phyloP scores from a whole-genome alignment of 805 yeast species.

The Ogataea philodendri region DNA sequence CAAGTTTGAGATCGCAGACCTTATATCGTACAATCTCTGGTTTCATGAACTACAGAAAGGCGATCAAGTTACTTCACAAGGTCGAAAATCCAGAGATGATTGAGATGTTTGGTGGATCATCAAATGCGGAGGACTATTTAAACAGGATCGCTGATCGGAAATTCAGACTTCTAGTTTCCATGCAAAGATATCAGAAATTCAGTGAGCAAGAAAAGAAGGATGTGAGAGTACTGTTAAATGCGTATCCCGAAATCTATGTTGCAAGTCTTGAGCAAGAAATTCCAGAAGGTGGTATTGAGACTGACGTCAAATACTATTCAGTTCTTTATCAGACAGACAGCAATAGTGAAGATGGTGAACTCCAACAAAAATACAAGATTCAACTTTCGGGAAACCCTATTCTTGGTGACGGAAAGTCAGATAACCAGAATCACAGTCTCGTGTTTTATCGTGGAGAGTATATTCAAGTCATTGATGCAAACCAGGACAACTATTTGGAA shows the following conservation, averaged over 20 bases:
- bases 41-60: slow-evolving; percentile 73
- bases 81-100: slow-evolving; percentile 61
- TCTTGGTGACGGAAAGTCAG: slow-evolving; percentile 94
- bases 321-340: slow-evolving; percentile 65
- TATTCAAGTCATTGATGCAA: slow-evolving; percentile 92
- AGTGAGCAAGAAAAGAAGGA: slow-evolving; percentile 63
- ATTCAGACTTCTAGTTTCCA: slow-evolving; percentile 76
- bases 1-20: slow-evolving; percentile 80
- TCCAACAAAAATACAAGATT: slow-evolving; percentile 54
- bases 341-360: slow-evolving; percentile 46
- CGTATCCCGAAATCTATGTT: slow-evolving; percentile 66
- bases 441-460: slow-evolving; percentile 92
- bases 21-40: slow-evolving; percentile 82
- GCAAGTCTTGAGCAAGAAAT: slow-evolving; percentile 54
- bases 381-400: slow-evolving; percentile 90
- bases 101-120: slow-evolving; percentile 39
- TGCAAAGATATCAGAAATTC: slow-evolving; percentile 80
- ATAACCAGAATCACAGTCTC: slow-evolving; percentile 86
- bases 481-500: slow-evolving; percentile 92
- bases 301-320: slow-evolving; percentile 48
- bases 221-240: slow-evolving; percentile 61
- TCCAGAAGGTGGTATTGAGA: slow-evolving; percentile 38
- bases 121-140: slow-evolving; percentile 58
- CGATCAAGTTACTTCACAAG: slow-evolving; percentile 64
- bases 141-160: slow-evolving; percentile 76